Conservation (phyloP, 306 rosid genomes). For the Rosa multiflora region DNA sequence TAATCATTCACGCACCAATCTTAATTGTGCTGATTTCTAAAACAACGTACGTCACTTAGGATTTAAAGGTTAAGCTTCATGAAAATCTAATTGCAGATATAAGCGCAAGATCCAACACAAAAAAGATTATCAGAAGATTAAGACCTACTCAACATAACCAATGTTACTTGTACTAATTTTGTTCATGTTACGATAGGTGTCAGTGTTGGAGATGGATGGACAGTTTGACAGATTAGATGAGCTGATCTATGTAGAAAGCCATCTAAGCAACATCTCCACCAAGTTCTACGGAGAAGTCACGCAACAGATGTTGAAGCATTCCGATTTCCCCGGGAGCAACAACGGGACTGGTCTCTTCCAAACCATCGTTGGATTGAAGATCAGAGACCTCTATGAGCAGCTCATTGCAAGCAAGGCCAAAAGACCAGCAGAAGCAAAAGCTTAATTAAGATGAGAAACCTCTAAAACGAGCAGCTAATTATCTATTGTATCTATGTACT, state of each 20-base stretch:
- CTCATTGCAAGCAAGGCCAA: conserved; percentile 52
- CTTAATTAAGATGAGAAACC: conserved; percentile 34
- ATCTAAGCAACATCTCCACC: conserved; percentile 81
- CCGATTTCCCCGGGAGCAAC: conserved; percentile 97
- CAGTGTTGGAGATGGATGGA: conserved; percentile 96
- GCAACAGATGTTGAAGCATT: conserved; percentile 96
- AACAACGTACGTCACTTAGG: background rate
- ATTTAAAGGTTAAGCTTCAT: background rate
- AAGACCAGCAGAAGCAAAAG: conserved; percentile 58
- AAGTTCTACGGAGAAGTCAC: conserved; percentile 99
- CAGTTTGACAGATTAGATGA: conserved; percentile 99
- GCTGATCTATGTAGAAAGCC: conserved; percentile 93
- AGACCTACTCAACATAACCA: too few species aligned
- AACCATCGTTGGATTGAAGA: conserved; percentile 91
- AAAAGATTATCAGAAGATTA: too few species aligned
- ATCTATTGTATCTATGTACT: background rate
- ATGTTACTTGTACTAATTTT: background rate
- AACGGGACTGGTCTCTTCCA: conserved; percentile 98
- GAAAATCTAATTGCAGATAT: too few species aligned
- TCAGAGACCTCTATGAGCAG: conserved; percentile 88
- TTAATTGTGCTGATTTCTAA: background rate
- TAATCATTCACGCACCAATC: background rate
- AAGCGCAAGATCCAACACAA: background rate
- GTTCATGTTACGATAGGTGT: conserved; percentile 50
- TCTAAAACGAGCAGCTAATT: background rate